phyloP scores from a whole-genome alignment of 1,284 basidiomycete genomes.

The Meira miltonrushii region DNA sequence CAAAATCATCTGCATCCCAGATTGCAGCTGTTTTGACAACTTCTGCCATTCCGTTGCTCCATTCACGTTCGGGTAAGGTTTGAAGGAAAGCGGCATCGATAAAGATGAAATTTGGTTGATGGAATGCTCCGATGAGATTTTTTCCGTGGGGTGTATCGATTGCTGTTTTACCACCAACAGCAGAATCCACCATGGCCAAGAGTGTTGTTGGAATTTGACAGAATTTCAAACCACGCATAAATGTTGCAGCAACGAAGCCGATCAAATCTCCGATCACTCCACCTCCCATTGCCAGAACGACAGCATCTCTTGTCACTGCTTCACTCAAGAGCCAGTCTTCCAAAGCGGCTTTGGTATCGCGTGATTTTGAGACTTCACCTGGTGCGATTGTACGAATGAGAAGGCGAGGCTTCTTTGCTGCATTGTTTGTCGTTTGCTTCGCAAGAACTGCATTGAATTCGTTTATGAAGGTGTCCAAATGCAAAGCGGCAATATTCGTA shows the following conservation, averaged over 20 bases:
- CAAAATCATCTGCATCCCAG: conserved; percentile 50
- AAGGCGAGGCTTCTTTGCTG: conserved; percentile 59
- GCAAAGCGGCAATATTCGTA: conserved; percentile 74
- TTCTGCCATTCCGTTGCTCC: conserved; percentile 98
- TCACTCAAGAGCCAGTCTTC: conserved; percentile 88
- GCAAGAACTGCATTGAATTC: conserved; percentile 42
- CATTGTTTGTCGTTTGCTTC: conserved; percentile 11
- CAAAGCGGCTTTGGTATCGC: conserved; percentile 84
- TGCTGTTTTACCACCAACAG: conserved; percentile 94
- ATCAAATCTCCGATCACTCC: conserved; percentile 92
- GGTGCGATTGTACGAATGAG: conserved; percentile 75
- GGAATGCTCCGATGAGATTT: conserved; percentile 96
- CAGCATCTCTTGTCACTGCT: conserved; percentile 86
- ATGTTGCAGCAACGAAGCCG: conserved; percentile 96
- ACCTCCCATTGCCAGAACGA: conserved; percentile 87
- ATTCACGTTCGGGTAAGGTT: conserved; percentile 84
- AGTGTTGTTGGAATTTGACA: conserved; percentile 95
- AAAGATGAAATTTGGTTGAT: conserved; percentile 96
- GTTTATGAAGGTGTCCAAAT: conserved; percentile 65
- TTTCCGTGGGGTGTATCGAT: conserved; percentile 96
- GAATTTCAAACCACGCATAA: conserved; percentile 72
- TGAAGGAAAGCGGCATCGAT: conserved; percentile 94
- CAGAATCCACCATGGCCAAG: conserved; percentile 96
- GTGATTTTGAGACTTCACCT: conserved; percentile 85
- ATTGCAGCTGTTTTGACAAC: conserved; percentile 68